Conservation (phyloP, 2,329 filamentous ascomycete species). For the Sclerotinia glacialis region DNA sequence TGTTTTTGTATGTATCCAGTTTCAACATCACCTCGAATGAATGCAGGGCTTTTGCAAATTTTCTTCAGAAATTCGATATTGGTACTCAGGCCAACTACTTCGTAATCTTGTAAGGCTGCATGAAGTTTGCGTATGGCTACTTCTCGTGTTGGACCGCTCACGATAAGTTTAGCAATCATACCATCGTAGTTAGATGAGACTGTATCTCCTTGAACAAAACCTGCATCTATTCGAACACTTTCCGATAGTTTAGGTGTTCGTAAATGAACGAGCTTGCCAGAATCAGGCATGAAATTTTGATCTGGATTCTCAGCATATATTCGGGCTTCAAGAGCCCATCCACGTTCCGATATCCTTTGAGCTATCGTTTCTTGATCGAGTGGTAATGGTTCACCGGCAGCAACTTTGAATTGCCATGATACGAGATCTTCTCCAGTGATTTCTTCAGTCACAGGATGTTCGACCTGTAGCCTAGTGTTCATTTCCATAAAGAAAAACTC, state of each 20-base stretch:
- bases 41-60: slow-evolving; percentile 76
- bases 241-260: slow-evolving; percentile 66
- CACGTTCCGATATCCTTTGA: slow-evolving; percentile 67
- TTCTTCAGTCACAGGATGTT: slow-evolving; percentile 89
- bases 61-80: slow-evolving; percentile 97
- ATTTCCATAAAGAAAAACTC: slow-evolving; percentile 83
- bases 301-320: slow-evolving; percentile 97
- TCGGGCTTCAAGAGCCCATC: slow-evolving; percentile 89
- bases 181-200: slow-evolving; percentile 95
- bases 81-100: slow-evolving; percentile 87
- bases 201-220: slow-evolving; percentile 86
- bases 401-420: slow-evolving; percentile 91
- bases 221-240: slow-evolving; percentile 86
- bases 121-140: slow-evolving; percentile 81
- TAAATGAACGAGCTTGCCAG: slow-evolving; percentile 81
- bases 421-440: slow-evolving; percentile 77
- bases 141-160: slow-evolving; percentile 73
- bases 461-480: slow-evolving; percentile 89
- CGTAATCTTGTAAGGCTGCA: slow-evolving; percentile 79
- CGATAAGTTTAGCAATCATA: slow-evolving; percentile 98
- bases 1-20: slow-evolving; percentile 96
- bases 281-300: slow-evolving; percentile 90
- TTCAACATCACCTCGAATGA: slow-evolving; percentile 84
- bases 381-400: slow-evolving; percentile 66
- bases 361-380: slow-evolving; percentile 65